phyloP scores from a whole-genome alignment of 768 basidiomycete genomes.

The Boletellus ananas region DNA sequence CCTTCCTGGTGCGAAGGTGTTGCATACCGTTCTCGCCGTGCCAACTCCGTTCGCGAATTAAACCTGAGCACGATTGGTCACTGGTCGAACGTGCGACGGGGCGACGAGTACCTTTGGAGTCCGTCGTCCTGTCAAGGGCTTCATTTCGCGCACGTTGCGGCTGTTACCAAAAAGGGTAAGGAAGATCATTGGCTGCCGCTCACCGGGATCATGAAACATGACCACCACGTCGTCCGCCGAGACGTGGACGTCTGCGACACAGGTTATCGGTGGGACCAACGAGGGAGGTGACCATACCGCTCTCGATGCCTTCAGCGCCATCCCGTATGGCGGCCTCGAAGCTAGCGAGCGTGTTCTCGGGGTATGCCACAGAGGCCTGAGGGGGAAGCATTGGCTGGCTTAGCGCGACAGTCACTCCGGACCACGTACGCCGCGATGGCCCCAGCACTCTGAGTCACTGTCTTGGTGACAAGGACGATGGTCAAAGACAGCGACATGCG shows the following conservation, averaged over 20 bases:
- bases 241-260: constrained; percentile 86
- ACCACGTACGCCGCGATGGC: constrained; percentile 58
- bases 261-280: constrained; percentile 47
- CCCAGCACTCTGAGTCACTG: constrained; percentile 66
- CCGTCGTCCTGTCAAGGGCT: constrained; percentile 80
- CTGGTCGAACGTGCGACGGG: constrained; percentile 24
- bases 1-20: constrained; percentile 73
- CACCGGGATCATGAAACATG: constrained; percentile 95
- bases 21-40: constrained; percentile 68
- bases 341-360: constrained; percentile 93
- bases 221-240: constrained; percentile 82
- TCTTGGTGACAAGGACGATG: background rate
- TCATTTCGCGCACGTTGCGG: constrained; percentile 22
- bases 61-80: constrained; percentile 39
- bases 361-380: constrained; percentile 80
- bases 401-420: constrained; percentile 29
- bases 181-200: constrained; percentile 22
- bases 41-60: constrained; percentile 71
- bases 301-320: constrained; percentile 96
- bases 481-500: background rate
- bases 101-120: constrained; percentile 51
- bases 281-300: constrained; percentile 60
- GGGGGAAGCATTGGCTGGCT: constrained; percentile 15
- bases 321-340: constrained; percentile 94
- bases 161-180: constrained; percentile 21